Conservation (phyloP, 371 early-diverging fungal genomes). For the Apophysomyces trapeziformis region DNA sequence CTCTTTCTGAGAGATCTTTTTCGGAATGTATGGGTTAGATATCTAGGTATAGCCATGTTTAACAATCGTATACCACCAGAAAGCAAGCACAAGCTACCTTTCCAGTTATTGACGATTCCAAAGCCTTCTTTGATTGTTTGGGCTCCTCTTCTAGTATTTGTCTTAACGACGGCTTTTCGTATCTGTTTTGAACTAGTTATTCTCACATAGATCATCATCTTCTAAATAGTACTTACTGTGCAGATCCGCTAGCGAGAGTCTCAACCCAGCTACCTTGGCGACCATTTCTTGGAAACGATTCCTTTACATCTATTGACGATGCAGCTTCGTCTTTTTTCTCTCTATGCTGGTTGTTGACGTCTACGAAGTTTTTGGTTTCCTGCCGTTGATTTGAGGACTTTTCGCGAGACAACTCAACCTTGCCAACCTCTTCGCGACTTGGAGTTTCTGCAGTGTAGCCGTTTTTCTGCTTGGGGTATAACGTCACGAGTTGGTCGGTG, state of each 20-base stretch:
- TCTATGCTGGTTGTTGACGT: not conserved
- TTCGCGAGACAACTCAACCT: not conserved
- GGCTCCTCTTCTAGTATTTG: constrained; percentile 1
- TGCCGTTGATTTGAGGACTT: not conserved
- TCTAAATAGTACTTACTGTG: not conserved
- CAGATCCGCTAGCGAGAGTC: not conserved
- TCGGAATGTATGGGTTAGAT: constrained; percentile 21
- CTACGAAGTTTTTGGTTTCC: not conserved
- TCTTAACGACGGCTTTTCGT: not conserved
- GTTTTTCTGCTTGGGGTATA: constrained; percentile 19
- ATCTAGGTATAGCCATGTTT: not conserved
- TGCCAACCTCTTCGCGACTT: not conserved
- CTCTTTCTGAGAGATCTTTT: constrained; percentile 56
- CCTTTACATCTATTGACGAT: not conserved
- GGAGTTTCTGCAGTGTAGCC: too few relatives aligned
- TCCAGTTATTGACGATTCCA: not conserved
- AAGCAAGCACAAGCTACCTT: constrained; percentile 17
- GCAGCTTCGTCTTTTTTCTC: not conserved
- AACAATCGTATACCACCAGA: not conserved
- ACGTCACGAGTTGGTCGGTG: constrained; percentile 30
- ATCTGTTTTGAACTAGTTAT: not conserved
- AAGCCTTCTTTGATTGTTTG: not conserved
- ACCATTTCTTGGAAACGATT: not conserved
- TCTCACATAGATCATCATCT: too few relatives aligned
- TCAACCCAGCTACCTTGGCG: not conserved